phyloP scores from a whole-genome alignment of 2,329 filamentous ascomycete genomes.

The Tolypocladium sp. region DNA sequence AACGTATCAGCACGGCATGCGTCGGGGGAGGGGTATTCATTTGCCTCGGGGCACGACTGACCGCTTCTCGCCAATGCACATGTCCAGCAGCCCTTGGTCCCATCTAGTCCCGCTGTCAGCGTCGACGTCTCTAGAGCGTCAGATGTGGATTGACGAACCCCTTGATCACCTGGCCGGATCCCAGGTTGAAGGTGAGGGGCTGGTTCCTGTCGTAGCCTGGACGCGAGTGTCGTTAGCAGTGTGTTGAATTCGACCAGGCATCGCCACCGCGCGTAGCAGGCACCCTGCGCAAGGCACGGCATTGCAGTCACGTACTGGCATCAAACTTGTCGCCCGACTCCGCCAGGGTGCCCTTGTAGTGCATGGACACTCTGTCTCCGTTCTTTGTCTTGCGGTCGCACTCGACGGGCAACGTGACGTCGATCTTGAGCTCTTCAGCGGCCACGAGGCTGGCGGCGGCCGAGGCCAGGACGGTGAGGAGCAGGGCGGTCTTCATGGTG shows the following conservation, averaged over 20 bases:
- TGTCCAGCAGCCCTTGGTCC: slow-evolving; percentile 82
- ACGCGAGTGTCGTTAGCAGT: neutral
- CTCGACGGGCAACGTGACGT: slow-evolving; percentile 63
- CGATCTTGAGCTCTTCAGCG: slow-evolving; percentile 61
- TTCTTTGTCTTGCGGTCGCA: slow-evolving; percentile 70
- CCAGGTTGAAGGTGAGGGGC: slow-evolving; percentile 74
- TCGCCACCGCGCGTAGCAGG: neutral
- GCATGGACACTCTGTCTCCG: slow-evolving; percentile 75
- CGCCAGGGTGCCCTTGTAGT: slow-evolving; percentile 78
- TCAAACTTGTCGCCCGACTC: slow-evolving; percentile 74
- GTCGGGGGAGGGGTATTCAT: neutral
- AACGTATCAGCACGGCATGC: slow-evolving; percentile 2
- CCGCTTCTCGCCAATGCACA: slow-evolving; percentile 93
- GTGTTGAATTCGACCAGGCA: neutral
- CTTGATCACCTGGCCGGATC: slow-evolving; percentile 76
- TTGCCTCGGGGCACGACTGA: slow-evolving; percentile 17
- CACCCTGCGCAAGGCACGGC: neutral
- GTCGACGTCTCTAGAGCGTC: neutral
- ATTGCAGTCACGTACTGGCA: slow-evolving; percentile 39
- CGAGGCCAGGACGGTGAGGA: slow-evolving; percentile 42
- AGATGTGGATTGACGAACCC: slow-evolving; percentile 44
- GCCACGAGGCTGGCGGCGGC: slow-evolving; percentile 41
- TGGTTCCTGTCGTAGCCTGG: slow-evolving; percentile 63
- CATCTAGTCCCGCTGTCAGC: slow-evolving; percentile 43
- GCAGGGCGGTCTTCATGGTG: slow-evolving; percentile 40